Evolutionary conservation across 495 filamentous ascomycete genomes (phyloP).

Genomic region (Aspergillus panamensis): DNA sequence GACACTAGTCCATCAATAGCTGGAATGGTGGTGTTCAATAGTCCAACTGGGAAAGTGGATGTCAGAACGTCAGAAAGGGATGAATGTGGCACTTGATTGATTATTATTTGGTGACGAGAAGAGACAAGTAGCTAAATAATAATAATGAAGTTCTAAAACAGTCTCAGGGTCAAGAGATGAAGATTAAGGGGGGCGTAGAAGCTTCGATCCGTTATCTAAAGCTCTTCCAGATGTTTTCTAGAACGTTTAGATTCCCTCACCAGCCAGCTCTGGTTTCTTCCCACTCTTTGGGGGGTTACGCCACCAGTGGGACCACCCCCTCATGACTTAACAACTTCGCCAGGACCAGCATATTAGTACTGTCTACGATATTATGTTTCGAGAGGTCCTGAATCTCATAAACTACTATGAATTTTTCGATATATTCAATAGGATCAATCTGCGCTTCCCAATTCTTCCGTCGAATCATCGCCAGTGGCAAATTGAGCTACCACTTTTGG

Average conservation of each 20-base stretch:
- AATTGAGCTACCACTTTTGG: neutral
- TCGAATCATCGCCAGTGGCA: neutral
- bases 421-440: neutral
- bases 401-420: neutral
- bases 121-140: no score
- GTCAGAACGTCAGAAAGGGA: neutral
- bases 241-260: constrained; percentile 17
- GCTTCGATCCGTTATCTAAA: constrained; percentile 20
- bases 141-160: neutral
- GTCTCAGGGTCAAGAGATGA: neutral
- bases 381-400: no score
- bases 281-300: constrained; percentile 2
- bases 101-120: neutral
- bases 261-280: neutral
- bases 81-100: neutral
- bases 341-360: no score
- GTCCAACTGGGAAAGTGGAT: constrained; percentile 3
- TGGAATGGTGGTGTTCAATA: constrained; percentile 17
- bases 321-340: no score
- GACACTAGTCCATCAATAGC: constrained; percentile 18
- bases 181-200: constrained; percentile 15
- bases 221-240: constrained; percentile 34
- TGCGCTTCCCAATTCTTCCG: neutral
- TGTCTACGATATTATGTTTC: no score
- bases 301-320: neutral